Evolutionary conservation across 2,329 filamentous ascomycete genomes (phyloP), one percentile per base, ranked within the genome.

Genomic region (Fusarium anguioides): DNA sequence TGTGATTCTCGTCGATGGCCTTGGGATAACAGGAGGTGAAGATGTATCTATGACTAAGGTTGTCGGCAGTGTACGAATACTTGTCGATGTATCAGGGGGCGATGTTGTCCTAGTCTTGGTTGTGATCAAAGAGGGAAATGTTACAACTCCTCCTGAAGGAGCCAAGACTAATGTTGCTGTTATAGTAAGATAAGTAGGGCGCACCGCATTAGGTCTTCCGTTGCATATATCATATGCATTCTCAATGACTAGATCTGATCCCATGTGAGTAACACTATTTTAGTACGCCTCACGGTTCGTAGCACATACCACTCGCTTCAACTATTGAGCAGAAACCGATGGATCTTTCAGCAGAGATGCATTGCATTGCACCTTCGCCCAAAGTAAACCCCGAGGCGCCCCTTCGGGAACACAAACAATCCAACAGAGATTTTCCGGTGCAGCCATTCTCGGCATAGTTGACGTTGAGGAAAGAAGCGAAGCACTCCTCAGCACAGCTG

Each of bases 311-410:
- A 54, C 56, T 73, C 6, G 74, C 75, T 29, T 86, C 82, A 12
- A 77, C 71, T 5, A 80, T 78, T 6, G 79, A 75, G 75, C 91
- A 94, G 15, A 77, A 78, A 4, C 83, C 83, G 41, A 82, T 71
- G 33, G 76, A 76, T 55, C 74, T 78, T 72, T 86, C 84, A 9
- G 86, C 86, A 10, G 85, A 80, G 31, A 91, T 83, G 75, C 91
- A 94, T 72, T 89, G 86, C 64, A 92, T 77, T 6, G 87, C 89
- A 12, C 84, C 90, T 77, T 93, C 91, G n/a, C 89, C 90, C 45
- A 93, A 72, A 3, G 91, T 93, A 70, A 88, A 90, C 11, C 88
- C 89, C 27, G 84, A 84, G 14, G 76, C 78, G 10, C 89, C 89
- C 31, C 81, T 81, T 58, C 83, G 81, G 35, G 83, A 83, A 75